Evolutionary conservation across 495 filamentous ascomycete species (phyloP).

Genomic region (Bacidia gigantensis): DNA sequence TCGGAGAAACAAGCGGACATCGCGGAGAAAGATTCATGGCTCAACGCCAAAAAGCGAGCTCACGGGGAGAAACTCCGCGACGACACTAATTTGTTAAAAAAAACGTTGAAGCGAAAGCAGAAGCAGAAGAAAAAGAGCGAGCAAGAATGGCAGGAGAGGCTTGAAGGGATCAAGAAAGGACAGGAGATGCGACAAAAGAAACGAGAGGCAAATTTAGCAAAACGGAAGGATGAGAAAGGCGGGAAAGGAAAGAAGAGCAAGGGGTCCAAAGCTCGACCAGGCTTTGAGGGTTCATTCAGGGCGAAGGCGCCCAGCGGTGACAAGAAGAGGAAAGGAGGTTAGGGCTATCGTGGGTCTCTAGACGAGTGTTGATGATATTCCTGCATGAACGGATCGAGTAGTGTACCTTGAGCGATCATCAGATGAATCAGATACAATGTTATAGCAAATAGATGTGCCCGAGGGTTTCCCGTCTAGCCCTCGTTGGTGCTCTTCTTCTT

Average conservation of each 20-base stretch:
- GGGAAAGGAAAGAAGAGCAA: constrained; percentile 45
- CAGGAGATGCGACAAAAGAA: constrained; percentile 74
- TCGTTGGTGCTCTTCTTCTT: no score
- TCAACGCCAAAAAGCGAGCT: constrained; percentile 76
- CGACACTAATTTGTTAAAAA: constrained; percentile 78
- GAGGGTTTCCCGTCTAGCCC: no score
- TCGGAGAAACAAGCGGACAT: constrained; percentile 69
- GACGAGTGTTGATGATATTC: not conserved
- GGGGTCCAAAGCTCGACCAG: constrained; percentile 53
- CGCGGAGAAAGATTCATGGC: constrained; percentile 85
- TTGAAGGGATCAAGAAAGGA: constrained; percentile 58
- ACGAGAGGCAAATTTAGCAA: constrained; percentile 74
- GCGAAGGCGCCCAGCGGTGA: constrained; percentile 26
- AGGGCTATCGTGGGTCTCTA: not conserved
- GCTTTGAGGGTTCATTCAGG: constrained; percentile 89
- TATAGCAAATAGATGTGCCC: no score
- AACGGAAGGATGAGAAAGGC: constrained; percentile 61
- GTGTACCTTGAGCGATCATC: not conserved
- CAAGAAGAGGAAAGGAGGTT: constrained; percentile 22
- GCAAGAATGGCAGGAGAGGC: constrained; percentile 75
- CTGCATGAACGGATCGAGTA: not conserved
- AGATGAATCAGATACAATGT: no score
- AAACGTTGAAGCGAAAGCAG: constrained; percentile 87
- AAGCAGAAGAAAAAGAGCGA: constrained; percentile 78
- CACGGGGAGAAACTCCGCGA: constrained; percentile 86